Conservation (phyloP, 2,329 filamentous ascomycete genomes). For the Nigrograna mackinnonii region DNA sequence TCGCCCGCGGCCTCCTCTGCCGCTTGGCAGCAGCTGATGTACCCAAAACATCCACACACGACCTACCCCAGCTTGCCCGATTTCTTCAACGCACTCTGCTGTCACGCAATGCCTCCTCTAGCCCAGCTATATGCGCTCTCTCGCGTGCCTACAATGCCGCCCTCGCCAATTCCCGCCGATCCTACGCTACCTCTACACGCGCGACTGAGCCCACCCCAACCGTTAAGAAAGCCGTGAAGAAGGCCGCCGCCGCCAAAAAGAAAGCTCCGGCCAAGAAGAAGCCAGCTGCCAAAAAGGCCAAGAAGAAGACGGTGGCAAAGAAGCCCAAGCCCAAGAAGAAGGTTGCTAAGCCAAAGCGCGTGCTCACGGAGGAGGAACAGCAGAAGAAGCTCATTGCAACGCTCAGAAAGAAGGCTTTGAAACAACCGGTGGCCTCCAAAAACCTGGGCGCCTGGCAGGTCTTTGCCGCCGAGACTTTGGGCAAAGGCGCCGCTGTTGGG, state of each 20-base stretch:
- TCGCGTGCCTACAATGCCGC: constrained; percentile 26
- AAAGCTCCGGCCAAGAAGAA: constrained; percentile 14
- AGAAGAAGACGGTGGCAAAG: constrained; percentile 15
- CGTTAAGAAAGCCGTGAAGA: constrained; percentile 34
- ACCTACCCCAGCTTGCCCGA: constrained; percentile 37
- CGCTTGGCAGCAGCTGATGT: constrained; percentile 38
- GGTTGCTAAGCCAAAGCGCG: constrained; percentile 27
- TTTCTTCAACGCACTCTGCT: constrained; percentile 27
- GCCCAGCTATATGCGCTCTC: constrained; percentile 20
- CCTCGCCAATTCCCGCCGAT: constrained; percentile 22
- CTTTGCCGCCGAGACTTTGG: constrained; percentile 26
- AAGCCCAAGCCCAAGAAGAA: constrained; percentile 15
- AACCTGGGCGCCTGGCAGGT: constrained; percentile 19
- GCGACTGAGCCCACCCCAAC: constrained; percentile 33
- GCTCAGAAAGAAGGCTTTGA: constrained; percentile 43
- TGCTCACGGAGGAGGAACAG: constrained; percentile 32
- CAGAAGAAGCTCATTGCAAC: constrained; percentile 25
- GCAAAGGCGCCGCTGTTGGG: constrained; percentile 4
- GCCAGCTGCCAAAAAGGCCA: constrained; percentile 19
- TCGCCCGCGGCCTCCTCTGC: constrained; percentile 38
- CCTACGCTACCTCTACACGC: constrained; percentile 36
- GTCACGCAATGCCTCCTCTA: constrained; percentile 23
- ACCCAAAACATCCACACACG: constrained; percentile 37
- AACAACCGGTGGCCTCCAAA: constrained; percentile 24
- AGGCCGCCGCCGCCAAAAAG: constrained; percentile 7